phyloP scores from a whole-genome alignment of 768 basidiomycete species.

The Boletus edulis region DNA sequence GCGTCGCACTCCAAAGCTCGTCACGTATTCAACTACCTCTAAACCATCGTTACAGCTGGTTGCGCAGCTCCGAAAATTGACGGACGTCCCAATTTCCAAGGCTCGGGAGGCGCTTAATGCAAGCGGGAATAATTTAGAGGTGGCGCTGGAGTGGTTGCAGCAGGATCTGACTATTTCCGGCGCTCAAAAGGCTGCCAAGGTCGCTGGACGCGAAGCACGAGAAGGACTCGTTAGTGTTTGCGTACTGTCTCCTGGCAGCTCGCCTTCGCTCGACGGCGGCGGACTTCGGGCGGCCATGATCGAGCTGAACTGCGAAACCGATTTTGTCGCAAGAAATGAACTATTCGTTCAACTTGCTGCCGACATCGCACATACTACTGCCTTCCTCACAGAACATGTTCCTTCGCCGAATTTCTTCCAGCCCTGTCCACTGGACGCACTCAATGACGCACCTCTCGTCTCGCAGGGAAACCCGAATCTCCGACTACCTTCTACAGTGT shows the following conservation, averaged over 20 bases:
- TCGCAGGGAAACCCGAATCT: slow-evolving; percentile 31
- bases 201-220: slow-evolving; percentile 67
- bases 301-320: slow-evolving; percentile 95
- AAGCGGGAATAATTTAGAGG: slow-evolving; percentile 68
- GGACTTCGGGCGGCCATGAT: slow-evolving; percentile 79
- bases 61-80: slow-evolving; percentile 79
- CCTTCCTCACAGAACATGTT: slow-evolving; percentile 57
- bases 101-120: slow-evolving; percentile 84
- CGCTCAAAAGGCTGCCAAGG: slow-evolving; percentile 78
- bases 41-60: slow-evolving; percentile 77
- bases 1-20: not conserved
- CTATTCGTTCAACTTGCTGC: slow-evolving; percentile 74
- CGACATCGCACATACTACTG: slow-evolving; percentile 82
- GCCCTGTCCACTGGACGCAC: slow-evolving; percentile 48
- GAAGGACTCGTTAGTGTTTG: slow-evolving; percentile 82
- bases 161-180: slow-evolving; percentile 70
- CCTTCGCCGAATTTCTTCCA: slow-evolving; percentile 39
- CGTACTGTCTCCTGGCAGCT: slow-evolving; percentile 63
- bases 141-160: slow-evolving; percentile 78
- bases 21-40: slow-evolving; percentile 49
- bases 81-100: slow-evolving; percentile 79
- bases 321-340: slow-evolving; percentile 89
- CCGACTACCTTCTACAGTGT: slow-evolving; percentile 49
- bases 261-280: slow-evolving; percentile 35
- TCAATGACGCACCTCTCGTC: slow-evolving; percentile 69